These are phyloP conservation scores for Globisporangium cystogenes DNA, from an alignment of 352 stramenopile species.

Conservation along the genomic window DNA sequence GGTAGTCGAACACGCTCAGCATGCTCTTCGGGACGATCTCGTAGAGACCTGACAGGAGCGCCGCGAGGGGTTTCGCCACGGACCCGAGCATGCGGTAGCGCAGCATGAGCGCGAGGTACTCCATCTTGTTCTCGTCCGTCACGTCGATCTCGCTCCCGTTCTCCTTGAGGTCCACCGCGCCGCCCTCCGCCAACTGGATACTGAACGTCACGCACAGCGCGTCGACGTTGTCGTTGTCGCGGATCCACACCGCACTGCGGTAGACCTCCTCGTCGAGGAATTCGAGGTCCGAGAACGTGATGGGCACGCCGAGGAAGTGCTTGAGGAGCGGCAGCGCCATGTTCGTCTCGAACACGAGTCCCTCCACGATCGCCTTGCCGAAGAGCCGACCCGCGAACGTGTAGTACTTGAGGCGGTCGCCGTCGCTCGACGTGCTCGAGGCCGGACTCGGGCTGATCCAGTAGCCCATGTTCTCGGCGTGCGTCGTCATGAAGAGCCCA, in stretches of 20 bases:
- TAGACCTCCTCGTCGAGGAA: slow-evolving; percentile 81
- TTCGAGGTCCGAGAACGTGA: slow-evolving; percentile 83
- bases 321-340: slow-evolving; percentile 89
- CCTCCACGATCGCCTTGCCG: slow-evolving; percentile 97
- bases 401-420: slow-evolving; percentile 92
- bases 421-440: slow-evolving; percentile 22
- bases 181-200: slow-evolving; percentile 58
- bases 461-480: slow-evolving; percentile 75
- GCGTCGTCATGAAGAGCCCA: slow-evolving; percentile 65
- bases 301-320: slow-evolving; percentile 76
- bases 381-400: slow-evolving; percentile 93
- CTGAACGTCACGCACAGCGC: slow-evolving; percentile 74
- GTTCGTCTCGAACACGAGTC: slow-evolving; percentile 95
- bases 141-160: slow-evolving; percentile 89
- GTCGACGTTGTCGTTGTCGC: slow-evolving; percentile 67
- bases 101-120: slow-evolving; percentile 94
- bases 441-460: slow-evolving; percentile 78
- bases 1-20: slow-evolving; percentile 90
- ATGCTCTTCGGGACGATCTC: slow-evolving; percentile 88
- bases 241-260: slow-evolving; percentile 66
- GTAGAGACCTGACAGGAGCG: slow-evolving; percentile 90
- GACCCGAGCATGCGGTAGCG: slow-evolving; percentile 91
- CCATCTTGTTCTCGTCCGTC: slow-evolving; percentile 92
- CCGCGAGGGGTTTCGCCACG: slow-evolving; percentile 86
- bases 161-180: slow-evolving; percentile 88